Conservation (phyloP, 2,329 filamentous ascomycete species). For the Colletotrichum sublineola region DNA sequence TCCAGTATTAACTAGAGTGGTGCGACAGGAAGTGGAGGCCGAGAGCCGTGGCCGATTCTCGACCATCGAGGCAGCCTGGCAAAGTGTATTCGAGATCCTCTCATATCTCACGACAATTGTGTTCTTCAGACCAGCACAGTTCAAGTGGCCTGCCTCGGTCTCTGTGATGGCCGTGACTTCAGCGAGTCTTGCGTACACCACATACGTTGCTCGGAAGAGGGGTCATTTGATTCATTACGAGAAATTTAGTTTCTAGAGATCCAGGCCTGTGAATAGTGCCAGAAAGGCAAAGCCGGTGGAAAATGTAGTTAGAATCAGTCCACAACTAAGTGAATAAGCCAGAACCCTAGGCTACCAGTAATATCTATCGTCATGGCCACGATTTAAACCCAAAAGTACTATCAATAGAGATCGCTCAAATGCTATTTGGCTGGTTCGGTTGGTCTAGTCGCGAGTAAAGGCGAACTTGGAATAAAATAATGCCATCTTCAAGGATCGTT, state of each 20-base stretch:
- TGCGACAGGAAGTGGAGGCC: conserved; percentile 63
- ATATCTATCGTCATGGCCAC: neutral
- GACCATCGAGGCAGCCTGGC: conserved; percentile 74
- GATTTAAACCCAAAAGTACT: too few species aligned
- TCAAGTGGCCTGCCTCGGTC: conserved; percentile 73
- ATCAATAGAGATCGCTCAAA: neutral
- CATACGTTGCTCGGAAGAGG: conserved; percentile 58
- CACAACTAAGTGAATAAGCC: too few species aligned
- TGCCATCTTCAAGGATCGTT: conserved; percentile 26
- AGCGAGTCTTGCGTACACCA: conserved; percentile 65
- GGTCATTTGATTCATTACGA: conserved; percentile 20
- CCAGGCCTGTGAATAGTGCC: neutral
- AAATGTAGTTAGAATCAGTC: too few species aligned
- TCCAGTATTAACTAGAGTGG: neutral
- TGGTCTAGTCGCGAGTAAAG: conserved; percentile 1
- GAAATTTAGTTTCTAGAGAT: neutral
- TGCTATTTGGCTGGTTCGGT: neutral
- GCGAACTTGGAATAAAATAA: conserved; percentile 23
- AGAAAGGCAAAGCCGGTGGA: too few species aligned
- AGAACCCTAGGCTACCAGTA: neutral
- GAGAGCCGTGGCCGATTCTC: conserved; percentile 77
- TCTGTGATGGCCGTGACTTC: conserved; percentile 66
- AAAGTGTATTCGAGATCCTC: conserved; percentile 78
- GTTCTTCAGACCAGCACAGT: conserved; percentile 73
- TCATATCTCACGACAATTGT: conserved; percentile 76